Evolutionary conservation across 2,329 filamentous ascomycete species (phyloP).

Genomic region (Dothistroma pini): DNA sequence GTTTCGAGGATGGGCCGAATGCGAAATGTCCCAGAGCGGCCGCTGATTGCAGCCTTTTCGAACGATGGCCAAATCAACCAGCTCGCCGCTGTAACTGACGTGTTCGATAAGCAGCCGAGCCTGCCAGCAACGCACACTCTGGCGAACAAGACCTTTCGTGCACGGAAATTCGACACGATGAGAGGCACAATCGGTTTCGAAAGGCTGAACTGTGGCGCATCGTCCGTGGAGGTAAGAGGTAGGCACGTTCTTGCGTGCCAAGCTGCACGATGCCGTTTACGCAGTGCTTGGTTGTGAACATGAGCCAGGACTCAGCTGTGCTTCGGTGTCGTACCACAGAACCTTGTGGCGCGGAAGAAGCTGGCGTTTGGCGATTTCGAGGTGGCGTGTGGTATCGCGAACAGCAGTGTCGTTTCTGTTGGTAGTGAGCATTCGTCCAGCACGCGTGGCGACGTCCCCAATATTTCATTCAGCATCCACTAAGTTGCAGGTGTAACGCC

Average conservation of each 20-base stretch:
- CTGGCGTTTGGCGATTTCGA: slow-evolving; percentile 17
- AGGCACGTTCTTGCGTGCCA: slow-evolving; percentile 53
- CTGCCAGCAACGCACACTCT: slow-evolving; percentile 47
- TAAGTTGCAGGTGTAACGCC: no score
- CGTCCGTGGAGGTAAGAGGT: slow-evolving; percentile 28
- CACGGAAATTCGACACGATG: slow-evolving; percentile 58
- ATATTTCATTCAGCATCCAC: no score
- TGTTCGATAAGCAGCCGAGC: slow-evolving; percentile 55
- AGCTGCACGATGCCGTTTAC: slow-evolving; percentile 62
- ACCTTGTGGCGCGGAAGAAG: slow-evolving; percentile 16
- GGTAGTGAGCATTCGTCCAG: slow-evolving; percentile 5
- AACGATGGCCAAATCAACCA: slow-evolving; percentile 66
- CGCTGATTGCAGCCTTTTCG: slow-evolving; percentile 58
- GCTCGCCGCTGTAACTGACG: slow-evolving; percentile 56
- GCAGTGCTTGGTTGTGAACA: slow-evolving; percentile 50
- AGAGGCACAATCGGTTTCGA: slow-evolving; percentile 64
- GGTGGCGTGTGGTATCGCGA: slow-evolving; percentile 14
- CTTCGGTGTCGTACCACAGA: slow-evolving; percentile 37
- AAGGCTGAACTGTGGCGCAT: slow-evolving; percentile 52
- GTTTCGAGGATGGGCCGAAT: slow-evolving; percentile 53
- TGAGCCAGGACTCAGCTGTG: slow-evolving; percentile 48
- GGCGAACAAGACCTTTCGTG: slow-evolving; percentile 48
- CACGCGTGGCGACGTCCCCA: no score
- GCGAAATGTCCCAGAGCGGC: slow-evolving; percentile 47
- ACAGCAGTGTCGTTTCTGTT: slow-evolving; percentile 14